phyloP scores from a whole-genome alignment of 371 early-diverging fungal species.

The Mucor velutinosus region DNA sequence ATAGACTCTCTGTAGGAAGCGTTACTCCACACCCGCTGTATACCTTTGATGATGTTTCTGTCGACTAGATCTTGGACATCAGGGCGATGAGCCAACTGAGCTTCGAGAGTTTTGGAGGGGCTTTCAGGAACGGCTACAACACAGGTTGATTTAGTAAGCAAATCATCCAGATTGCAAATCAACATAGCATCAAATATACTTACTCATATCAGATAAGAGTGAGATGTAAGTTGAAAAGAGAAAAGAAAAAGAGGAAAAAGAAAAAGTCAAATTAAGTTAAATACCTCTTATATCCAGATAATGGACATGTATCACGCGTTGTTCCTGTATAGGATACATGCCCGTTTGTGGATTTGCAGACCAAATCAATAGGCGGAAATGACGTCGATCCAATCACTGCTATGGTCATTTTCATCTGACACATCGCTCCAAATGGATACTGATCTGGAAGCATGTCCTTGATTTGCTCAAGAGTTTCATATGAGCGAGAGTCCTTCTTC shows the following conservation, averaged over 20 bases:
- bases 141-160: not conserved
- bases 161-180: not conserved
- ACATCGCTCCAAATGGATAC: too few species aligned
- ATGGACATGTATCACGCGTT: conserved; percentile 5
- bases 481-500: not conserved
- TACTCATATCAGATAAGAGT: conserved; percentile 15
- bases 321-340: not conserved
- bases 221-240: not conserved
- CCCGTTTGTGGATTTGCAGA: not conserved
- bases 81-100: conserved; percentile 57
- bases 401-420: too few species aligned
- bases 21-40: not conserved
- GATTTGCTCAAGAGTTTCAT: not conserved
- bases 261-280: not conserved
- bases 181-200: not conserved
- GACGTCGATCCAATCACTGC: not conserved
- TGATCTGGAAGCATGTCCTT: not conserved
- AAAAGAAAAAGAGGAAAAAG: conserved; percentile 2
- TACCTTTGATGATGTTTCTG: conserved; percentile 71
- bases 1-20: too few species aligned
- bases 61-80: conserved; percentile 72
- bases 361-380: not conserved
- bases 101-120: conserved; percentile 20
- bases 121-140: conserved; percentile 23
- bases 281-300: not conserved